Evolutionary conservation across 2,329 filamentous ascomycete genomes (phyloP).

Genomic region (Epichloe elymi): DNA sequence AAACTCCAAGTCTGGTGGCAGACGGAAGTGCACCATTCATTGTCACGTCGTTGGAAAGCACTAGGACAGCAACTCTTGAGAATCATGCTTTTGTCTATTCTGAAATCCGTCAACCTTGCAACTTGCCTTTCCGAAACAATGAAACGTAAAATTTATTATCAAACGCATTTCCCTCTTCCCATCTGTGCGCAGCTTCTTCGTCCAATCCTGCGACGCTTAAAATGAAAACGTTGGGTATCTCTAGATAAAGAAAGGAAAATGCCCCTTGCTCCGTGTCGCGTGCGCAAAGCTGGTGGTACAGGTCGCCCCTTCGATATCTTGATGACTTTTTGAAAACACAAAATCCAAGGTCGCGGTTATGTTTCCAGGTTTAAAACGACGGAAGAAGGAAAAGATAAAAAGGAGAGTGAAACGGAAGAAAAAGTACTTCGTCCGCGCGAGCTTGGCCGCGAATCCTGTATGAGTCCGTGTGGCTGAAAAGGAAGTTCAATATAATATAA

Average conservation of each 20-base stretch:
- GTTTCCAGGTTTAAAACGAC: background rate
- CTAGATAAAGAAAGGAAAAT: constrained; percentile 20
- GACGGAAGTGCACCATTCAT: background rate
- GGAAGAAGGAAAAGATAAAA: background rate
- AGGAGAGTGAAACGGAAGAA: background rate
- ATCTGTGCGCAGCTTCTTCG: constrained; percentile 5
- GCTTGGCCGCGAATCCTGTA: constrained; percentile 1
- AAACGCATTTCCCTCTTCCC: constrained; percentile 4
- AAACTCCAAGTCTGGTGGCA: background rate
- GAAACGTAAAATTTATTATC: background rate
- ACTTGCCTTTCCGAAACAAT: background rate
- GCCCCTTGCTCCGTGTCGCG: constrained; percentile 13
- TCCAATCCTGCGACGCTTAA: constrained; percentile 3
- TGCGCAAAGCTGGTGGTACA: constrained; percentile 20
- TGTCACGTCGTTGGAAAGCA: background rate
- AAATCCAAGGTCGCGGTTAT: constrained; percentile 10
- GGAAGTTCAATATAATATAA: constrained; percentile 4
- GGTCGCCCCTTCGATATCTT: constrained; percentile 14
- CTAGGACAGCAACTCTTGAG: background rate
- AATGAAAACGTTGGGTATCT: constrained; percentile 22
- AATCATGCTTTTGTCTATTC: constrained; percentile 1
- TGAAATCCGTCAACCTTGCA: background rate
- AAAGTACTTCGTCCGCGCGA: background rate
- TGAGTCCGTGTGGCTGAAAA: constrained; percentile 8
- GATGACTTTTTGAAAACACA: constrained; percentile 7